phyloP scores from a whole-genome alignment of 352 stramenopile species.

The Salisapilia sapeloensis region DNA sequence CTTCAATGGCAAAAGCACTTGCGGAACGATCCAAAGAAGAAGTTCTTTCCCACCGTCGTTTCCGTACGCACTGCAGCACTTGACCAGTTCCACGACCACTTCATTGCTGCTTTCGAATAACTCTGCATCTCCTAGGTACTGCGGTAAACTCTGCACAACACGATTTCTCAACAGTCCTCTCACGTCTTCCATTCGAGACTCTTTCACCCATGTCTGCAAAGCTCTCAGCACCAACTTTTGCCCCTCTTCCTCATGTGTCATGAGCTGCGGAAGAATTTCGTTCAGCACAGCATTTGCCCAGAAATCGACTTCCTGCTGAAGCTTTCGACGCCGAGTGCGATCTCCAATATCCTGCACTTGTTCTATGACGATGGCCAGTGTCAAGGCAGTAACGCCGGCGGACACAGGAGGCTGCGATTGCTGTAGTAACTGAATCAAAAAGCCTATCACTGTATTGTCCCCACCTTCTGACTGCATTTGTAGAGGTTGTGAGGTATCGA shows the following conservation, averaged over 20 bases:
- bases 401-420: constrained; percentile 17
- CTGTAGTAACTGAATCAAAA: constrained; percentile 30
- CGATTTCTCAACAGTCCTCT: constrained; percentile 51
- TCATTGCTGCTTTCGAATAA: constrained; percentile 77
- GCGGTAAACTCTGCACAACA: constrained; percentile 43
- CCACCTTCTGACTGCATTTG: too few relatives aligned
- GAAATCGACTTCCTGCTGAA: constrained; percentile 40
- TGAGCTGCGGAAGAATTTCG: constrained; percentile 48
- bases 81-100: constrained; percentile 62
- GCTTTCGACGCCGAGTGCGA: constrained; percentile 17
- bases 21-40: constrained; percentile 62
- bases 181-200: constrained; percentile 16
- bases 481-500: constrained; percentile 2
- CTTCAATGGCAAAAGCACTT: constrained; percentile 40
- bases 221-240: constrained; percentile 44
- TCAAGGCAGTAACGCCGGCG: constrained; percentile 20
- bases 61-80: constrained; percentile 27
- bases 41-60: constrained; percentile 27
- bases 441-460: constrained; percentile 25
- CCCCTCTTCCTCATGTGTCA: constrained; percentile 32
- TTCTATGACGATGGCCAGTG: constrained; percentile 54
- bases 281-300: constrained; percentile 42
- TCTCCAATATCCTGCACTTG: constrained; percentile 37
- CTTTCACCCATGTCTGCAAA: constrained; percentile 42
- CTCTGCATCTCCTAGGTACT: constrained; percentile 47